These are phyloP conservation scores for Ramaria sp. DNA, from an alignment of 768 basidiomycete species.

Conservation along the genomic window DNA sequence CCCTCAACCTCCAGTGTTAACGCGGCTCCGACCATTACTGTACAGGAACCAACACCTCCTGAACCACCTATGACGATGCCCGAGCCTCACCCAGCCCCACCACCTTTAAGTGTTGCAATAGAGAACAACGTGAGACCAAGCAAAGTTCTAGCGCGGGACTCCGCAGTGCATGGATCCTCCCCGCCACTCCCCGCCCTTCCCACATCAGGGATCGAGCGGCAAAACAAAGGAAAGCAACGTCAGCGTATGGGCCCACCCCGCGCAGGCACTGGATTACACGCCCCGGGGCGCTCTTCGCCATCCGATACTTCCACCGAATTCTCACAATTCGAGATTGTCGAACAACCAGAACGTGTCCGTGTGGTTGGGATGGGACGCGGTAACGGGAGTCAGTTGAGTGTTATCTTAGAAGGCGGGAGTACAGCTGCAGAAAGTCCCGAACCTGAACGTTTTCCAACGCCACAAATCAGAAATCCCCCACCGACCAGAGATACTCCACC, in stretches of 20 bases:
- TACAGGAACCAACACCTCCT: not conserved
- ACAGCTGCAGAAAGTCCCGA: slow-evolving; percentile 5
- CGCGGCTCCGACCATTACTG: not conserved
- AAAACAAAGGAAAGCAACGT: not conserved
- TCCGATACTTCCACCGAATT: slow-evolving; percentile 3
- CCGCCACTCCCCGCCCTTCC: not conserved
- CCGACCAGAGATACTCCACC: not conserved
- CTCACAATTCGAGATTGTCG: slow-evolving; percentile 1
- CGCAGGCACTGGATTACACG: not conserved
- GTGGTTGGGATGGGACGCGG: not conserved
- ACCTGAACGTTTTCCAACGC: not conserved
- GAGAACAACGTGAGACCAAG: not conserved
- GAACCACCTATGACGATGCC: not conserved
- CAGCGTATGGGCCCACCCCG: not conserved
- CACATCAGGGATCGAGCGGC: not conserved
- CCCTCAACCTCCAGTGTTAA: not conserved
- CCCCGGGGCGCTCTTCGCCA: not conserved
- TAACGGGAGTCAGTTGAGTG: not conserved
- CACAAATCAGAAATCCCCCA: not conserved
- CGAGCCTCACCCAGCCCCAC: not conserved
- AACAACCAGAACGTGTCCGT: not conserved
- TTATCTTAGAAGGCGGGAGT: slow-evolving; percentile 6
- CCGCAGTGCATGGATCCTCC: not conserved
- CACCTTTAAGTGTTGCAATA: not conserved
- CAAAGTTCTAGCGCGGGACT: not conserved